A percentile compares a stretch with the other conserved stretches of the same genome.
Conservation (phyloP, 352 stramenopile species). For the Phytophthora pinifolia region DNA sequence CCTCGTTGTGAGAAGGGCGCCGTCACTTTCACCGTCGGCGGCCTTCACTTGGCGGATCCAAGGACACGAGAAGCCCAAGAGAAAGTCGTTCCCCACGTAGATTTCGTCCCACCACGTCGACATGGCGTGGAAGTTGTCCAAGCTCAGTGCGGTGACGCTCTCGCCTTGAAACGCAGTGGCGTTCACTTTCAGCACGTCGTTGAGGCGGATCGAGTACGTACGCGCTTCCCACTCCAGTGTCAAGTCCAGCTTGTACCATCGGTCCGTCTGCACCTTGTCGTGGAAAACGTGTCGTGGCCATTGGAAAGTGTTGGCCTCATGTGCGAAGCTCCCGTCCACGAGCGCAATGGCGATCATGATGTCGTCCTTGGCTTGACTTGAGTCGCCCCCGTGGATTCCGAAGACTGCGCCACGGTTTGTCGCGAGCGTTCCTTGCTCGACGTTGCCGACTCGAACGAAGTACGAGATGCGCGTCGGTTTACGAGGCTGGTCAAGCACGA, state of each 20-base stretch:
- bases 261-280: constrained; percentile 52
- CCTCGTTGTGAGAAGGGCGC: constrained; percentile 42
- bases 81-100: constrained; percentile 91
- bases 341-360: constrained; percentile 73
- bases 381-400: constrained; percentile 36
- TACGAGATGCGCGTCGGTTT: constrained; percentile 72
- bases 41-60: constrained; percentile 15
- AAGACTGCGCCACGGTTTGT: constrained; percentile 70
- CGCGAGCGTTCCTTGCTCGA: constrained; percentile 39
- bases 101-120: constrained; percentile 96
- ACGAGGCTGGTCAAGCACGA: constrained; percentile 23
- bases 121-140: constrained; percentile 84
- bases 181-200: constrained; percentile 87
- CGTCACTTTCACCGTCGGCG: constrained; percentile 20
- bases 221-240: constrained; percentile 81
- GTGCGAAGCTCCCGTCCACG: constrained; percentile 59
- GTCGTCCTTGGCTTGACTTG: constrained; percentile 33
- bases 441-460: constrained; percentile 64
- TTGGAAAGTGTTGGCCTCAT: constrained; percentile 75
- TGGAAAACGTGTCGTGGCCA: constrained; percentile 54
- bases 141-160: constrained; percentile 53
- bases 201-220: constrained; percentile 89
- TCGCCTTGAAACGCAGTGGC: constrained; percentile 53
- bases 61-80: constrained; percentile 92
- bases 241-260: constrained; percentile 97